Evolutionary conservation across 2,329 filamentous ascomycete genomes (phyloP).

Genomic region (Fusarium azukiicola): DNA sequence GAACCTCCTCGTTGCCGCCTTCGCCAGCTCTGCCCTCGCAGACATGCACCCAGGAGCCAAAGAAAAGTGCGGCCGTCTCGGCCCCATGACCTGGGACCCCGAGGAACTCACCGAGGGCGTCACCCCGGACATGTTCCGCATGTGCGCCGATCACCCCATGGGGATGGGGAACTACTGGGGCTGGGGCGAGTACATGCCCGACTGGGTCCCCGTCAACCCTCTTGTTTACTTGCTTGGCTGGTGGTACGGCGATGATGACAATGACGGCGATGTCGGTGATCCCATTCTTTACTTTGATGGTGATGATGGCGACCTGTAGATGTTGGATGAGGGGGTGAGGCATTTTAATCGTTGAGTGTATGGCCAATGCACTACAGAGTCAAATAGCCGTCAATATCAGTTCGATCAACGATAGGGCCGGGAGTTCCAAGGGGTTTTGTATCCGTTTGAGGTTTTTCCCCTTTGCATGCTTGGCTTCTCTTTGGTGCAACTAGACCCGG

Average conservation of each 20-base stretch:
- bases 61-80: slow-evolving; percentile 39
- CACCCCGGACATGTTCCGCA: slow-evolving; percentile 28
- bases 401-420: too few relatives aligned
- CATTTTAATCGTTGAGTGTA: not conserved
- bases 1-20: not conserved
- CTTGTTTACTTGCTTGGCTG: slow-evolving; percentile 13
- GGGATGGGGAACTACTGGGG: slow-evolving; percentile 46
- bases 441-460: not conserved
- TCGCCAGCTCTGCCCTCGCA: not conserved
- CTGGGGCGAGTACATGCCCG: slow-evolving; percentile 37
- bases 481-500: not conserved
- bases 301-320: not conserved
- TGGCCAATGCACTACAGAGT: too few relatives aligned
- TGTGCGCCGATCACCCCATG: slow-evolving; percentile 41
- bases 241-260: slow-evolving; percentile 2
- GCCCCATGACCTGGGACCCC: slow-evolving; percentile 43
- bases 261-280: not conserved
- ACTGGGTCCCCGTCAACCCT: slow-evolving; percentile 44
- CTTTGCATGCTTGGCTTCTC: not conserved
- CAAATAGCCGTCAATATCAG: too few relatives aligned
- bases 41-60: slow-evolving; percentile 30
- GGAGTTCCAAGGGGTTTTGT: not conserved
- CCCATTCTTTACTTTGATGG: not conserved
- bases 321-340: not conserved
- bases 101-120: slow-evolving; percentile 30